Evolutionary conservation across 225 moss, liverwort and hornwort species (phyloP).

Genomic region (Physcomitrium patens): DNA sequence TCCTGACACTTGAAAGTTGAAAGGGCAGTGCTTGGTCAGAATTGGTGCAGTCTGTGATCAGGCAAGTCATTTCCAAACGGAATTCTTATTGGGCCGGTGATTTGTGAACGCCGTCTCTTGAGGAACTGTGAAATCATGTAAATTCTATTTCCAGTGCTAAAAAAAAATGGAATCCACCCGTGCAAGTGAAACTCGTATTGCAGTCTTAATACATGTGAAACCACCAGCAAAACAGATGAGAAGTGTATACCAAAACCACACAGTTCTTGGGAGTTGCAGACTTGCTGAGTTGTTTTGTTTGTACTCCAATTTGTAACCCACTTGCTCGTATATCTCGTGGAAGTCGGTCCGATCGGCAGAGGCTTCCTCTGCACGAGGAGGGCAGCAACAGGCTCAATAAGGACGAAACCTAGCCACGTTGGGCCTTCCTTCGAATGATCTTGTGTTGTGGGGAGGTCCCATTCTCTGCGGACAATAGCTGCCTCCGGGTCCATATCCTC

Average conservation of each 20-base stretch:
- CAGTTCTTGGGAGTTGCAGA: constrained; percentile 13
- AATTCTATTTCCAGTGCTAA: constrained; percentile 20
- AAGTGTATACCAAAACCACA: constrained; percentile 38
- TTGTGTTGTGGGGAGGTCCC: constrained; percentile 51
- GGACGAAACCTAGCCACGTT: constrained; percentile 62
- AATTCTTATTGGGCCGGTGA: background rate
- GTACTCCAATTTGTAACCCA: background rate
- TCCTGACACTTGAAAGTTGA: background rate
- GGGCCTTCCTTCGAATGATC: constrained; percentile 56
- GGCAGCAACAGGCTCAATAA: constrained; percentile 37
- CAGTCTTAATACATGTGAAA: constrained; percentile 16
- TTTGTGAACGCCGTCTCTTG: background rate
- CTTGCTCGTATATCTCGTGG: background rate
- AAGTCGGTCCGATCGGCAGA: background rate
- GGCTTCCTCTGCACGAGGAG: background rate
- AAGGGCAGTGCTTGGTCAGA: background rate
- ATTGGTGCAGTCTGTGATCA: background rate
- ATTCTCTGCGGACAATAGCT: constrained; percentile 42
- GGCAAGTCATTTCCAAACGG: background rate
- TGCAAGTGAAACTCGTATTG: constrained; percentile 6
- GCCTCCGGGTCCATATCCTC: constrained; percentile 38
- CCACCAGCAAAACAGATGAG: constrained; percentile 23
- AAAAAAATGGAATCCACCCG: background rate
- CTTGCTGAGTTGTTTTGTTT: background rate
- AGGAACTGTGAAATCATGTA: constrained; percentile 22